Conservation (phyloP, 2,329 filamentous ascomycete species). For the Fusarium domesticum region DNA sequence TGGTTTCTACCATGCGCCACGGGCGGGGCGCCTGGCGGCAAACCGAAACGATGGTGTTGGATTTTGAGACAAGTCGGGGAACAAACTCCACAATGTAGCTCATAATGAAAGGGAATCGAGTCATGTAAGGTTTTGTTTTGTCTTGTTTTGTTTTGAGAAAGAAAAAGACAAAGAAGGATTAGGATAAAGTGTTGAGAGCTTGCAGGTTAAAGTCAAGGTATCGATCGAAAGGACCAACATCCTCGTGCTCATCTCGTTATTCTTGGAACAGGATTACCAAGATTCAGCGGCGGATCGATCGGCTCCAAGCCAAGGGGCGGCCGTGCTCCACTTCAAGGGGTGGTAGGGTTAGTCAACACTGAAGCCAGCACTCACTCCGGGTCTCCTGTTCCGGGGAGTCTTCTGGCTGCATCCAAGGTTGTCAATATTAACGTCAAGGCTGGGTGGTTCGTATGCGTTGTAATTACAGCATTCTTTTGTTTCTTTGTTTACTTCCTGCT, state of each 20-base stretch:
- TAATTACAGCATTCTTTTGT: no score
- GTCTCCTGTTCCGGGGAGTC: background rate
- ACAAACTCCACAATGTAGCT: background rate
- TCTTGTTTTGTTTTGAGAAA: background rate
- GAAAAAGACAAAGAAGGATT: background rate
- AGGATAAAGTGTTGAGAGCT: no score
- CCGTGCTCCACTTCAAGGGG: conserved; percentile 21
- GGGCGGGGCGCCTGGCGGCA: background rate
- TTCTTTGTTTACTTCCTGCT: background rate
- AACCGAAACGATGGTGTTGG: background rate
- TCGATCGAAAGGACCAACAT: no score
- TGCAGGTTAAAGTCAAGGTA: background rate
- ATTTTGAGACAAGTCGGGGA: background rate
- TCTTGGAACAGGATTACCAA: no score
- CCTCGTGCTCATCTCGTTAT: no score
- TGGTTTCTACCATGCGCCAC: background rate
- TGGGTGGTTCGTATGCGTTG: background rate
- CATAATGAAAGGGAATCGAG: background rate
- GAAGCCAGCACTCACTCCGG: background rate
- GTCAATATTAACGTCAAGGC: background rate
- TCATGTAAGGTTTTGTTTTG: no score
- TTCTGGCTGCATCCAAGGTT: conserved; percentile 2
- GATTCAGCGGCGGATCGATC: conserved; percentile 14
- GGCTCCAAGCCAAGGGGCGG: conserved; percentile 17
- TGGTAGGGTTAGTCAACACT: conserved; percentile 2